Base-by-base conservation (phyloP, 78 protist genomes). In the Tieghemostelium lacteum region DNA sequence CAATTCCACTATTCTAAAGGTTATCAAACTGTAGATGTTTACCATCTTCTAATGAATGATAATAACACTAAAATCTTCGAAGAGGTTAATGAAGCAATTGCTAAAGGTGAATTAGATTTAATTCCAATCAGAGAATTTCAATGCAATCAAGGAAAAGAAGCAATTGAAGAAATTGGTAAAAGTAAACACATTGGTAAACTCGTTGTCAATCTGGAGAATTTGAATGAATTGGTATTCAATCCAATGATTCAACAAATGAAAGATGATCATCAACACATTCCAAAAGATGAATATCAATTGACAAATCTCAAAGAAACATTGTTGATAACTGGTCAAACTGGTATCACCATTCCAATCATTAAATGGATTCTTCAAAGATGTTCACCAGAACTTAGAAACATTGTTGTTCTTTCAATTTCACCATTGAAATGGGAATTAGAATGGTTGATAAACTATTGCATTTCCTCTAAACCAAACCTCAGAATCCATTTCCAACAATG, bases 271-370 rank as follows among this genome's bases (percentile, higher is more conserved):
- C 14, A 65, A 0, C 37, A 60, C 34, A 14, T 60, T 8, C 28
- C 52, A 24, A 57, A 67, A 36, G 31, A 42, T 28, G 8, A 36
- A 0, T 66, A 71, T 67, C 22, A 69, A 69, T 45, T 69, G 1
- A 31, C 28, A 12, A 3, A 31, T 70, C 24, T 31, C 10, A 54
- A 28, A 22, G 45, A 69, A 45, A 28, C n/a, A 16, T 16, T 76
- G 12, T 55, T 80, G 26, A 67, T 80, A 16, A 80, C 88, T 37
- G 88, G 88, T 26, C 88, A 80, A 67, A 31, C 64, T 36, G 88
- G 88, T 58, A 58, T 83, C 31, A 57, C 75, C 4, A 34, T 83
- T 3, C 60, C 40, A 26, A 69, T 69, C 0, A 62, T 83, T 24
- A 52, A 52, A 36, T 83, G 89, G 89, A 37, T 83, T 6, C 28